phyloP scores from a whole-genome alignment of 2,329 filamentous ascomycete genomes.

The Fusarium devonianum region DNA sequence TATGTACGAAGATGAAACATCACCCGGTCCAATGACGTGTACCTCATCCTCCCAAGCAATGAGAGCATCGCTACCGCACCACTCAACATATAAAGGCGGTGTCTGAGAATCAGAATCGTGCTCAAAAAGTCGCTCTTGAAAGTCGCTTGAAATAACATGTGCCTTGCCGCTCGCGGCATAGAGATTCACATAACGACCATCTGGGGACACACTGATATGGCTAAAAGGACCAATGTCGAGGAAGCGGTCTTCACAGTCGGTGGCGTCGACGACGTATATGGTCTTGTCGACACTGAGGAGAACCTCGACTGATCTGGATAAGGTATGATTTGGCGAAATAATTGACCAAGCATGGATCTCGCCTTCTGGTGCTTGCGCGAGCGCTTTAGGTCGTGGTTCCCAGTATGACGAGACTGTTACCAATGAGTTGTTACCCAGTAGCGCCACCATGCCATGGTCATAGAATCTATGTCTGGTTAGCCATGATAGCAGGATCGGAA shows the following conservation, averaged over 20 bases:
- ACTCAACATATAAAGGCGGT: slow-evolving; percentile 85
- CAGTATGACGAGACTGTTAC: slow-evolving; percentile 88
- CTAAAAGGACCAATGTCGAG: slow-evolving; percentile 92
- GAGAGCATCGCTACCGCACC: slow-evolving; percentile 95
- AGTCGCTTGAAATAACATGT: slow-evolving; percentile 94
- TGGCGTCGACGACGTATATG: slow-evolving; percentile 84
- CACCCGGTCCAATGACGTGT: slow-evolving; percentile 87
- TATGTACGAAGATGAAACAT: slow-evolving; percentile 78
- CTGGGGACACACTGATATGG: slow-evolving; percentile 89
- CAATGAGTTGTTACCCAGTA: slow-evolving; percentile 86
- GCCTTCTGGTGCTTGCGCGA: slow-evolving; percentile 79
- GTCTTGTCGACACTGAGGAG: slow-evolving; percentile 85
- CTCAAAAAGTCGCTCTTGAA: slow-evolving; percentile 89
- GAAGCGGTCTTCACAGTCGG: slow-evolving; percentile 88
- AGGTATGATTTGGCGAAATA: slow-evolving; percentile 84
- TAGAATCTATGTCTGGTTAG: slow-evolving; percentile 68
- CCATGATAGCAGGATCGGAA: background rate
- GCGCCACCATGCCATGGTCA: slow-evolving; percentile 87
- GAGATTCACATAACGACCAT: slow-evolving; percentile 85
- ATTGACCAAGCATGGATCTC: slow-evolving; percentile 88
- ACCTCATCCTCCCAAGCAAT: slow-evolving; percentile 98
- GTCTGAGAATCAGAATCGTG: slow-evolving; percentile 89
- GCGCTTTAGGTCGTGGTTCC: slow-evolving; percentile 84
- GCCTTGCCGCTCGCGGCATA: slow-evolving; percentile 86
- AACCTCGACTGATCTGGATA: slow-evolving; percentile 92